A percentile compares a stretch with the other conserved stretches of the same genome.
Evolutionary conservation across 305 asterid genomes (phyloP).

Genomic region (Solanum aculeatissimum): DNA sequence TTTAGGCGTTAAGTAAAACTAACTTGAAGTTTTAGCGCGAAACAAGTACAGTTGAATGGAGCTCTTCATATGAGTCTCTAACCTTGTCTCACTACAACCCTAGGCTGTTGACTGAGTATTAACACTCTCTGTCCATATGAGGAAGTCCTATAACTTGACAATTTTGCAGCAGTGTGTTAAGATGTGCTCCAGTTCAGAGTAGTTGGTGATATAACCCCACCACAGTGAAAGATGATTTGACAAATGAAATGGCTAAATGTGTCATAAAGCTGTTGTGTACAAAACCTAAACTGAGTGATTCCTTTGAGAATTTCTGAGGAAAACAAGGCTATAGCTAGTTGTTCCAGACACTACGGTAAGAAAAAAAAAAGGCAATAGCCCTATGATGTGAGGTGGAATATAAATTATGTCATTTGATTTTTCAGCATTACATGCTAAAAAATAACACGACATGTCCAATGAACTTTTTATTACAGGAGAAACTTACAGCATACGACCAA

Average conservation of each 20-base stretch:
- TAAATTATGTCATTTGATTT: not conserved
- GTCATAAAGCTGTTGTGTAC: not conserved
- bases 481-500: slow-evolving; percentile 8
- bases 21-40: not conserved
- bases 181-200: not conserved
- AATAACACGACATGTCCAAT: not conserved
- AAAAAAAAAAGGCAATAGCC: not conserved
- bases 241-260: not conserved
- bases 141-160: not conserved
- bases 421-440: not conserved
- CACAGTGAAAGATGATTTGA: not conserved
- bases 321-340: no score
- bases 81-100: not conserved
- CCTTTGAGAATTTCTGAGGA: no score
- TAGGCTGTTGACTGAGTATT: not conserved
- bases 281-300: not conserved
- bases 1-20: not conserved
- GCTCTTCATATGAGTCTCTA: not conserved
- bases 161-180: not conserved
- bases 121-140: not conserved
- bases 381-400: not conserved
- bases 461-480: slow-evolving; percentile 2
- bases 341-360: no score
- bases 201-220: not conserved
- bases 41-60: not conserved